Evolutionary conservation across 2,329 filamentous ascomycete genomes (phyloP), one percentile per base, ranked within the genome.

Genomic region (Onygena corvina): DNA sequence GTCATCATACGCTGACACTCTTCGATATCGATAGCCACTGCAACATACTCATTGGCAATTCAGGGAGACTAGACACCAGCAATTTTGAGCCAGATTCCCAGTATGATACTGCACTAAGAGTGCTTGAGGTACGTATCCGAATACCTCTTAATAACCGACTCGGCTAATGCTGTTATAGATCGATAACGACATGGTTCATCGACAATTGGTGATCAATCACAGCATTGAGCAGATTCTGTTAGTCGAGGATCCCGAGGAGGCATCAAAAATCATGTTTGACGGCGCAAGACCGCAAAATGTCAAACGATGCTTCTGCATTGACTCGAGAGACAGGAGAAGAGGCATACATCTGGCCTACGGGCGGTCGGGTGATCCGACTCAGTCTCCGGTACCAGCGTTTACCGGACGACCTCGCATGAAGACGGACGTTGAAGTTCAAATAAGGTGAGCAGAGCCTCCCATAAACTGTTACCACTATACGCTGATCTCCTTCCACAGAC

Each of bases 161-260:
- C 23, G 45, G 2, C 18, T 30, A 5, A 7, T 45, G 8, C 21
- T 38, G 12, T 7, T 35, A 16, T 52, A 87, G 65, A 84, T 96
- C 53, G 85, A 92, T 53, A 80, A 90, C 56, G 77, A 84, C 16
- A 67, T 84, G 36, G 82, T 95, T 16, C 81, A 81, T 46, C 84
- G 87, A 53, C 82, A 88, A 52, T 71, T 96, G 42, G 83, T 98
- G 59, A 92, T 96, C 62, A 83, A 81, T 53, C 76, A 87, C 57
- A 68, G 71, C 4, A 86, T 95, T 47, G 92, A 98, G 53, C 89
- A 95, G 63, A 79, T 83, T 5, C 77, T 94, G 4, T 72, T 98
- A 0, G 79, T 95, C 48, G 72, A 80, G 49, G 72, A 82, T 25
- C 73, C 84, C 23, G 65, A 73, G 1, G 76, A 86, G 50, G 92